Base-by-base conservation (phyloP, 495 filamentous ascomycete genomes). In the Friedmanniomyces endolithicus region DNA sequence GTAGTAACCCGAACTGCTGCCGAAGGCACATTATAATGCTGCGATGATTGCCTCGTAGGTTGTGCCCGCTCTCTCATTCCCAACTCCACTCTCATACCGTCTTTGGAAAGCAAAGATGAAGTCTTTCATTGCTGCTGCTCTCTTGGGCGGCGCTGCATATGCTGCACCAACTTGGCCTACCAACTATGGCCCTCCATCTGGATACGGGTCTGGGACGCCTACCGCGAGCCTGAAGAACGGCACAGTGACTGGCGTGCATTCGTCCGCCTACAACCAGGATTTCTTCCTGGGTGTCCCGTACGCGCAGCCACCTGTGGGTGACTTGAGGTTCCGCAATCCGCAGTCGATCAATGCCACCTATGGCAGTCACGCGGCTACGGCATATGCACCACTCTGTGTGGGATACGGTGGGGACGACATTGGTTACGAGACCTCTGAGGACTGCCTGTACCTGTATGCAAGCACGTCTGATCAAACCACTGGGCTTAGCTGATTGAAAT, bases 281-380 rank as follows among this genome's bases (percentile, higher is more conserved):
- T 63, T 53, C 41, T 86, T 84, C 62, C 78, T 81, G 50, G 81
- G 78, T 1, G 76, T 87, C 11, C 83, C 83, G 0, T 86, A 78
- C 61, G 82, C 82, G 6, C 72, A 82, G 53, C 72, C 76, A 6
- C 82, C 83, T 0, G 72, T 74, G 0, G 79, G 75, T 0, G 61
- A 73, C 1, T 72, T 81, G 39, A 73, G 83, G 6, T 76, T 87
- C 61, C 77, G 77, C 45, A 67, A 74, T 17, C 80, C 83, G 0
- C 75, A 78, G 64, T 63, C 76, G 0, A 53, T 84, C 0, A 70
- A 76, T 47, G 58, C 69, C 1, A 61, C 72, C 9, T 73, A 55
- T 20, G 58, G 52, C 12, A 56, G 61, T 0, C 39, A 56, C 19
- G 35, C 53, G 14, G 72, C 72, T 16, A 72, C 67, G 0, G 33